These are phyloP conservation scores for Paraconiothyrium sp. DNA, from an alignment of 2,329 filamentous ascomycete species.

Conservation along the genomic window DNA sequence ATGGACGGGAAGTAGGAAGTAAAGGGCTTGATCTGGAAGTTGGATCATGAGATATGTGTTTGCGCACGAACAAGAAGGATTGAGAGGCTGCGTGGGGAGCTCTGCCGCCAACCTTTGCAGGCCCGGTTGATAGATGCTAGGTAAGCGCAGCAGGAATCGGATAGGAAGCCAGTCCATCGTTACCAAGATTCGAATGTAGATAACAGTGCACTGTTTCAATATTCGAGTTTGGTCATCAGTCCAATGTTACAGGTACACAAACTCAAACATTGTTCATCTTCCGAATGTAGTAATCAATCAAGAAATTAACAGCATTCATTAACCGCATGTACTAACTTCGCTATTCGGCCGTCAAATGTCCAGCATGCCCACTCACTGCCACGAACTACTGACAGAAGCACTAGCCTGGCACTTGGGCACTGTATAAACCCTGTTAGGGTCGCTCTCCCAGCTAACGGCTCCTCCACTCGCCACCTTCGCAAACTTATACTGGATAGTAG, in stretches of 20 bases:
- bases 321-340: not conserved
- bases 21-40: not conserved
- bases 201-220: not conserved
- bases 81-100: too few relatives aligned
- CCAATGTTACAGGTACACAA: not conserved
- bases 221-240: not conserved
- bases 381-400: constrained; percentile 35
- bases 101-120: too few relatives aligned
- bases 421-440: constrained; percentile 54
- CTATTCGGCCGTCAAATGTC: not conserved
- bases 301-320: not conserved
- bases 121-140: too few relatives aligned
- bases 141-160: too few relatives aligned
- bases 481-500: constrained; percentile 57
- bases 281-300: not conserved
- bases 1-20: not conserved
- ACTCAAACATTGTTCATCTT: not conserved
- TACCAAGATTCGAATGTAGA: not conserved
- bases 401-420: constrained; percentile 40
- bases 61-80: not conserved
- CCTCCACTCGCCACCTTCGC: constrained; percentile 56
- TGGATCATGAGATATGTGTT: not conserved
- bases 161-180: not conserved
- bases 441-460: constrained; percentile 58
- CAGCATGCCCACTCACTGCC: constrained; percentile 23